Evolutionary conservation across 2,329 filamentous ascomycete genomes (phyloP).

Genomic region (Juglanconis juglandina): DNA sequence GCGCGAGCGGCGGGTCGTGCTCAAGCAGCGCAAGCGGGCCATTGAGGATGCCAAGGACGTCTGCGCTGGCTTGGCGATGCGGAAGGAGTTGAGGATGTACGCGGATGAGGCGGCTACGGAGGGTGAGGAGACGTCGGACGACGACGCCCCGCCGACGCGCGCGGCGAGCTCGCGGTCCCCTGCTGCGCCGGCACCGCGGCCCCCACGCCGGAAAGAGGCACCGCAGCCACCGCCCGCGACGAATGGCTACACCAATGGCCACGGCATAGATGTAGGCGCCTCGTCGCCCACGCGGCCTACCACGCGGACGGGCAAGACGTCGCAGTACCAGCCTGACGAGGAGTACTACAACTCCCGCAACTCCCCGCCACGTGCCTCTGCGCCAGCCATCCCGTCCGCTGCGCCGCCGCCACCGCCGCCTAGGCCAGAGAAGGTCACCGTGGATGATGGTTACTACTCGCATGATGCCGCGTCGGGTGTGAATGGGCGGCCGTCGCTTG

Average conservation of each 20-base stretch:
- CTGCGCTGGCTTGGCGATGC: conserved; percentile 49
- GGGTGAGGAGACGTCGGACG: conserved; percentile 23
- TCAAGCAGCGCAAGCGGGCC: conserved; percentile 47
- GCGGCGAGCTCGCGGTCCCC: background rate
- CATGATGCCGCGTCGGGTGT: background rate
- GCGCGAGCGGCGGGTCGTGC: conserved; percentile 43
- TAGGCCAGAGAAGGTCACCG: conserved; percentile 31
- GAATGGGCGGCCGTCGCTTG: background rate
- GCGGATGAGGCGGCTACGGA: conserved; percentile 26
- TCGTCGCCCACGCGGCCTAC: conserved; percentile 7
- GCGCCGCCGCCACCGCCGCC: conserved; percentile 29
- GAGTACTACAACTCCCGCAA: conserved; percentile 19
- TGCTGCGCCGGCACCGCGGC: background rate
- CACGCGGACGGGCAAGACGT: background rate
- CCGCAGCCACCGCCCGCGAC: background rate
- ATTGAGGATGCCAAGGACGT: conserved; percentile 49
- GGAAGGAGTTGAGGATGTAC: conserved; percentile 43
- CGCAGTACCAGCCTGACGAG: conserved; percentile 19
- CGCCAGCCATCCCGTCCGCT: conserved; percentile 21
- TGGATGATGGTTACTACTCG: conserved; percentile 6
- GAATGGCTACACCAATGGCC: conserved; percentile 8
- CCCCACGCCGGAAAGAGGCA: background rate
- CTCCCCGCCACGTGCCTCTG: background rate
- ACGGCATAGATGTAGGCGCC: conserved; percentile 4
- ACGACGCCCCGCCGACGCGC: background rate